Evolutionary conservation across 306 rosid genomes (phyloP), one percentile per base, ranked within the genome.

Genomic region (Cercis canadensis): DNA sequence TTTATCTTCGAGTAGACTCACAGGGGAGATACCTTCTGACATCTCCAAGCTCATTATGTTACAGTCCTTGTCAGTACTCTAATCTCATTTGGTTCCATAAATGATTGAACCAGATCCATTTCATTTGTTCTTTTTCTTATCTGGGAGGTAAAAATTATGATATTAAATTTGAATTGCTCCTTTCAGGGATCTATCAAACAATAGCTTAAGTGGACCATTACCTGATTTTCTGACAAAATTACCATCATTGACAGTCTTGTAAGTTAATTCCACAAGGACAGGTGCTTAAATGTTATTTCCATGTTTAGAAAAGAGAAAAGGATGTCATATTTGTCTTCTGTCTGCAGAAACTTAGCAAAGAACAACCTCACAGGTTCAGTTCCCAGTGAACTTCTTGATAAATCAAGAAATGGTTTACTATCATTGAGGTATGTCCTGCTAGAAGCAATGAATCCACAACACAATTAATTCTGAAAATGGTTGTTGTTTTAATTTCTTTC

Each of bases 111-210:
- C 36, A 65, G 58, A 21, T 39, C 43, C 61, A 37, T 76, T 51
- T 19, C 18, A 43, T 57, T 1, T 37, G 15, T 4, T 4, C 14
- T 44, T 34, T 24, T 37, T 4, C 8, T 11, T n/a, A 5, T 54
- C 58, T 53, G 18, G 34, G 16, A 11, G 21, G 51, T 11, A 16
- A 13, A 37, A 54, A 10, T 57, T 81, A 49, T 55, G 69, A 63
- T 44, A 1, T 8, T 70, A 57, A 52, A 69, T 50, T 65, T 47
- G 56, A 54, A 49, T n/a, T 50, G 1, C 41, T 52, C 4, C 49
- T 85, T 65, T 65, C 73, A 87, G 89, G 83, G 92, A 85, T 80
- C 67, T 84, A 65, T 87, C 92, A 18, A 76, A 86, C 76, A 86
- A 86, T 37, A 63, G 53, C 75, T 83, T 86, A 62, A 57, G 65